Base-by-base conservation (phyloP, 768 basidiomycete species). In the Coprinellus aureogranulatus region DNA sequence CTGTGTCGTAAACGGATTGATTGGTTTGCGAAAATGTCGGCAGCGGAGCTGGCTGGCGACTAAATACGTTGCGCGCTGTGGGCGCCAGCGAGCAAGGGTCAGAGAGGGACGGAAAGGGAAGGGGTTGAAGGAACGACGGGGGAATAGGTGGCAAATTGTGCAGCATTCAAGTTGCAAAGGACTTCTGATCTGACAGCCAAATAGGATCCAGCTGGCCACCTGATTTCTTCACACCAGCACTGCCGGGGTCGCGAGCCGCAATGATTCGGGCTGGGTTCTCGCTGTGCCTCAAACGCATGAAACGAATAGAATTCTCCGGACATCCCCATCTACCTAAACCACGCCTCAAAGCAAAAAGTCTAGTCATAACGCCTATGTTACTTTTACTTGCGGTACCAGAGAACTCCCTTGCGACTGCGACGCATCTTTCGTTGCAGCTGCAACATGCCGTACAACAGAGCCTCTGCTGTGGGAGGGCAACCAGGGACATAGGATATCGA, bases 401-500 rank as follows among this genome's bases (percentile, higher is more conserved):
- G 76, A 12, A 94, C 89, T 44, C 86, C 85, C 75, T 92, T 92
- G 67, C 94, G 79, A 74, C 84, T 90, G 67, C 87, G 81, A 65
- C 94, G 78, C 91, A 97, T 97, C 81, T 98, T 98, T 56, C 94
- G 86, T 74, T 97, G 94, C 50, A 98, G 82, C 71, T 98, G 94
- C 46, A 98, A 82, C 93, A 97, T 93, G 50, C 94, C 94, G 66
- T 95, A 97, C 60, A 98, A 80, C 40, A 98, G 81, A 14, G 97
- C 97, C 72, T 99, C 97, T n/a, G 97, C 96, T 2, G 90, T 93
- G 9, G 90, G 90, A 22, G 90, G 92, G 72, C 94, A 97, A 0
- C 95, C 96, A 23, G 95, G 96, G 6, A 98, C 96, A 70, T 98
- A 98, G n/a, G 56, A 98, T 94, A 70, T 98, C 96, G 45, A 99